These are phyloP conservation scores for Zanthoxylum bungeanum DNA, from an alignment of 345 rosid species.

Conservation along the genomic window DNA sequence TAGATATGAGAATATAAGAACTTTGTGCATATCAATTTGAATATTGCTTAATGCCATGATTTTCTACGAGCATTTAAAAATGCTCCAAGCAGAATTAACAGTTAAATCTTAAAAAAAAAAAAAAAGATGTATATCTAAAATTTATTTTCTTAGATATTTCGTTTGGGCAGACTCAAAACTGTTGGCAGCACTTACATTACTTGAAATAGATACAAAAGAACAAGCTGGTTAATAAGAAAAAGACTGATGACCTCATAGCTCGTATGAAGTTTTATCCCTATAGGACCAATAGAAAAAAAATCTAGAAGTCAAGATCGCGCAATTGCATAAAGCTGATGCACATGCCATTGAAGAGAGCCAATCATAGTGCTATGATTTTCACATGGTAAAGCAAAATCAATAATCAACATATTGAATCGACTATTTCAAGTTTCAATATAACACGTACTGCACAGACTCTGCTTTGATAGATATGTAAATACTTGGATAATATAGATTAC, in stretches of 20 bases:
- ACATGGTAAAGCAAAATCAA: slow-evolving; percentile 7
- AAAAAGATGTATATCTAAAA: background rate
- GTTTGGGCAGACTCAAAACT: background rate
- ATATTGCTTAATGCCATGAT: background rate
- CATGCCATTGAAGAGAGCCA: slow-evolving; percentile 7
- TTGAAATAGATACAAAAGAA: background rate
- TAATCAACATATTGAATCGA: slow-evolving; percentile 1
- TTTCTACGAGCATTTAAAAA: background rate
- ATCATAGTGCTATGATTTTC: background rate
- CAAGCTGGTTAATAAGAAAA: background rate
- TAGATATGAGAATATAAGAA: background rate
- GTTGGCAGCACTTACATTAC: background rate
- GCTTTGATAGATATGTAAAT: slow-evolving; percentile 8
- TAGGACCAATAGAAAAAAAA: background rate
- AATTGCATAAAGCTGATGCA: background rate
- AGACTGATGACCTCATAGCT: background rate
- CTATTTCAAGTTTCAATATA: background rate
- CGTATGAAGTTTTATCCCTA: background rate
- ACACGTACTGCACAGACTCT: background rate
- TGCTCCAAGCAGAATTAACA: background rate
- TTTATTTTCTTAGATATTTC: background rate
- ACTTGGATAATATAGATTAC: background rate
- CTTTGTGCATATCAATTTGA: background rate
- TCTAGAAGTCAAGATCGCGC: background rate
- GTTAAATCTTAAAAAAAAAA: background rate